Evolutionary conservation across 106 monocot species (phyloP).

Genomic region (Narthecium ossifragum): DNA sequence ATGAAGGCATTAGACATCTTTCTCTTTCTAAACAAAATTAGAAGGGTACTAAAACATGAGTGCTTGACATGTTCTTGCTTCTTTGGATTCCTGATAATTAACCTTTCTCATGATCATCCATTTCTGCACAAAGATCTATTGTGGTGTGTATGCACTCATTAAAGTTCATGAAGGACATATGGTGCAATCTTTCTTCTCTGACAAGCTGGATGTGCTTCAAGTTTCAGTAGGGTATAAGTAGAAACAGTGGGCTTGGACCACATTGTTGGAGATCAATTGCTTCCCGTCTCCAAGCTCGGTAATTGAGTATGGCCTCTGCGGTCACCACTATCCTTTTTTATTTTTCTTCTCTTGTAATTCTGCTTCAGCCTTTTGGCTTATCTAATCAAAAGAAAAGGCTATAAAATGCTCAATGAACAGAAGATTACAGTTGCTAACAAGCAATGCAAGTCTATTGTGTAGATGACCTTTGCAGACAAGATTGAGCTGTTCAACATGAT

Average conservation of each 20-base stretch:
- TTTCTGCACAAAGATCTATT: not conserved
- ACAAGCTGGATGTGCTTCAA: not conserved
- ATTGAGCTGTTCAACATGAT: too few relatives aligned
- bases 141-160: not conserved
- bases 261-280: not conserved
- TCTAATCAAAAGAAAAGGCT: too few relatives aligned
- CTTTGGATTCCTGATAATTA: not conserved
- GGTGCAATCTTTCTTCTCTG: not conserved
- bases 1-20: too few relatives aligned
- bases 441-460: too few relatives aligned
- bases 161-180: not conserved
- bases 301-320: not conserved
- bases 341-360: too few relatives aligned
- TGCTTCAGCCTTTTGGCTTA: too few relatives aligned
- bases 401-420: too few relatives aligned
- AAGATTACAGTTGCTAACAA: too few relatives aligned
- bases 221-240: not conserved
- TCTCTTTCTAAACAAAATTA: too few relatives aligned
- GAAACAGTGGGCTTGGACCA: not conserved
- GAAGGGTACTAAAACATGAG: too few relatives aligned
- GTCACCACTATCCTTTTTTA: not conserved
- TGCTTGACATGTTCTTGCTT: too few relatives aligned
- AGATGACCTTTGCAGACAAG: too few relatives aligned
- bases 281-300: not conserved
- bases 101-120: not conserved